phyloP scores from a whole-genome alignment of 2,329 filamentous ascomycete genomes.

The Fusarium avenaceum region DNA sequence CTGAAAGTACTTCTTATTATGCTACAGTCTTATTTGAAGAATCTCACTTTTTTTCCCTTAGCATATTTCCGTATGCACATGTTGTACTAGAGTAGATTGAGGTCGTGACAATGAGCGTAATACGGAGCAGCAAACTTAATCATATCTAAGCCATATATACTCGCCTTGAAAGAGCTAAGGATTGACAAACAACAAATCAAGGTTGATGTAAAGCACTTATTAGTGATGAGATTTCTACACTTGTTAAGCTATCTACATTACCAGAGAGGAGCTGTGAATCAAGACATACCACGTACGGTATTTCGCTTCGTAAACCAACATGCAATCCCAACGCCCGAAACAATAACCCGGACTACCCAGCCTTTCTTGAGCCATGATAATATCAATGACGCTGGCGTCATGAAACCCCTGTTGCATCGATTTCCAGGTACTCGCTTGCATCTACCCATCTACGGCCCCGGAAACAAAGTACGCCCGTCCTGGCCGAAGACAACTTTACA shows the following conservation, averaged over 20 bases:
- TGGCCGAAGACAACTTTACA: background rate
- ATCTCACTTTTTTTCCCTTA: background rate
- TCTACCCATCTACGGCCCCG: constrained; percentile 20
- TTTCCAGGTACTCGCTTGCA: constrained; percentile 2
- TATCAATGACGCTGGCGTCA: constrained; percentile 1
- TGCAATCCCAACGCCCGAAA: constrained; percentile 30
- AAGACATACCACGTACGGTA: constrained; percentile 7
- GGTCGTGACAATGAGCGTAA: too few species aligned
- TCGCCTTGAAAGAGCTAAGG: background rate
- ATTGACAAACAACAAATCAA: background rate
- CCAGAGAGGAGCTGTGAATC: constrained; percentile 5
- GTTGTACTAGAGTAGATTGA: too few species aligned
- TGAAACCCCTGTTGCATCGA: constrained; percentile 2
- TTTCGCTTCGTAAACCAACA: constrained; percentile 26
- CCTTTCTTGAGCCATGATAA: constrained; percentile 2
- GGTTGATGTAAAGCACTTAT: background rate
- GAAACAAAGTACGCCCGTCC: constrained; percentile 4
- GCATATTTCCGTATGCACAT: background rate
- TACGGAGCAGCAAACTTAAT: too few species aligned
- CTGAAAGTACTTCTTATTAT: too few species aligned
- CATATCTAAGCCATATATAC: background rate
- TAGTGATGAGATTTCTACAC: constrained; percentile 23
- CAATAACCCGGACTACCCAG: background rate
- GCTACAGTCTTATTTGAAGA: too few species aligned
- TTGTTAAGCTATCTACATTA: constrained; percentile 19